Evolutionary conservation across 1,284 basidiomycete genomes (phyloP).

Genomic region (Porogramme epimiltina): DNA sequence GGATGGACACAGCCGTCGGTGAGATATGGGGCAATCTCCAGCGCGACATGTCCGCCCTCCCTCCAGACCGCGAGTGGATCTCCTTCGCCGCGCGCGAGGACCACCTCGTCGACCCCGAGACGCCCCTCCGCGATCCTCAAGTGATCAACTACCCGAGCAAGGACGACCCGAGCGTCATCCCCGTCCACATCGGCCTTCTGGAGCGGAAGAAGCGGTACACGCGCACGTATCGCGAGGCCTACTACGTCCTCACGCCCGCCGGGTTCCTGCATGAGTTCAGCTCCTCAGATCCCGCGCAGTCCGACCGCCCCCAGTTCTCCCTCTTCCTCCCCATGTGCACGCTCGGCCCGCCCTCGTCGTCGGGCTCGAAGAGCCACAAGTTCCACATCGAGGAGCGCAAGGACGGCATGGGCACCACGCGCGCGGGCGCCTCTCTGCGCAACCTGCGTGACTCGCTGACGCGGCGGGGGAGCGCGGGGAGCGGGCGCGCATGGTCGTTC

Average conservation of each 20-base stretch:
- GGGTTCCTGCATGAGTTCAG: conserved; percentile 95
- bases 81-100: conserved; percentile 93
- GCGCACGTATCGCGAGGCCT: conserved; percentile 85
- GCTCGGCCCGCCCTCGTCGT: conserved; percentile 85
- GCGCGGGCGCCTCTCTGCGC: conserved; percentile 51
- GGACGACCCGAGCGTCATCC: conserved; percentile 87
- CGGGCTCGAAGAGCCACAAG: conserved; percentile 82
- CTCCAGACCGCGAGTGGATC: conserved; percentile 96
- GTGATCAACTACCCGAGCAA: conserved; percentile 90
- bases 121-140: conserved; percentile 82
- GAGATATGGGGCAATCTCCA: conserved; percentile 82
- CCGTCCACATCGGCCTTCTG: conserved; percentile 90
- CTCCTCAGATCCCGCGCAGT: conserved; percentile 75
- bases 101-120: conserved; percentile 97
- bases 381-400: conserved; percentile 96
- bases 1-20: conserved; percentile 81
- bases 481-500: conserved; percentile 87
- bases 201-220: conserved; percentile 99
- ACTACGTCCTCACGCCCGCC: conserved; percentile 93
- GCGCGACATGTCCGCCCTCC: conserved; percentile 80
- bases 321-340: conserved; percentile 96
- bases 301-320: conserved; percentile 78
- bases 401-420: conserved; percentile 72
- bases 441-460: conserved; percentile 36
- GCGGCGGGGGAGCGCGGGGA: conserved; percentile 30